Percentiles rank a stretch among this genome's conserved stretches.
These are phyloP conservation scores for Diaporthe aspalathi DNA, from an alignment of 2,329 filamentous ascomycete genomes.

Conservation along the genomic window DNA sequence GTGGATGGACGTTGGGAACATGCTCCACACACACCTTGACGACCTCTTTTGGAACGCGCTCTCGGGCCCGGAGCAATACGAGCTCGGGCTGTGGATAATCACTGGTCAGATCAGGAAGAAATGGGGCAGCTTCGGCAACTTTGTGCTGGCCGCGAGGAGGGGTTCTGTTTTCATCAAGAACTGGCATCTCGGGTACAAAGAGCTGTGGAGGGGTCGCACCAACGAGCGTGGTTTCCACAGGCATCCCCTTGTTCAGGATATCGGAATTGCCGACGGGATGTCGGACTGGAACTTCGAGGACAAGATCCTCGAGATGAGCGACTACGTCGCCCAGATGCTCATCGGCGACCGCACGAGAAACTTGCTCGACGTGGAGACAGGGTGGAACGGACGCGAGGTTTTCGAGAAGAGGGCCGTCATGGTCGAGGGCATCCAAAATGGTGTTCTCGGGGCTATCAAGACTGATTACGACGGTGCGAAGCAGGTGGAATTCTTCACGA, in stretches of 20 bases:
- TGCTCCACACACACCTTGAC: constrained; percentile 50
- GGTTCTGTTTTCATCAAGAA: constrained; percentile 55
- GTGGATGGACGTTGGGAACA: constrained; percentile 54
- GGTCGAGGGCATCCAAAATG: constrained; percentile 14
- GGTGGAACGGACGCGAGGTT: constrained; percentile 7
- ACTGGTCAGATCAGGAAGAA: constrained; percentile 21
- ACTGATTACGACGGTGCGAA: constrained; percentile 20
- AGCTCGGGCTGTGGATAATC: constrained; percentile 50
- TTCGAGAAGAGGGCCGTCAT: constrained; percentile 9
- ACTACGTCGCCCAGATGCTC: constrained; percentile 27
- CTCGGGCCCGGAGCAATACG: constrained; percentile 47
- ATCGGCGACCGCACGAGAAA: constrained; percentile 17
- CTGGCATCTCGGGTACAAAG: constrained; percentile 54
- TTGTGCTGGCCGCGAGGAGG: constrained; percentile 52
- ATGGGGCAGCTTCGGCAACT: constrained; percentile 34
- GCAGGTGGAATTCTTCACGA: constrained; percentile 28
- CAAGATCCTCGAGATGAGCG: constrained; percentile 24
- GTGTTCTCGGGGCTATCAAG: constrained; percentile 3
- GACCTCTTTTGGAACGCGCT: constrained; percentile 49
- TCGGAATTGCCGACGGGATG: constrained; percentile 14
- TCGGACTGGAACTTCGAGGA: constrained; percentile 10
- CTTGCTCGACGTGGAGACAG: neutral
- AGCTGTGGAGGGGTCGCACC: constrained; percentile 50
- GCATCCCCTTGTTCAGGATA: constrained; percentile 32
- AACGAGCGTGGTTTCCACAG: constrained; percentile 46